Conservation (phyloP, 2,329 filamentous ascomycete genomes). For the Neopestalotiopsis sp. region DNA sequence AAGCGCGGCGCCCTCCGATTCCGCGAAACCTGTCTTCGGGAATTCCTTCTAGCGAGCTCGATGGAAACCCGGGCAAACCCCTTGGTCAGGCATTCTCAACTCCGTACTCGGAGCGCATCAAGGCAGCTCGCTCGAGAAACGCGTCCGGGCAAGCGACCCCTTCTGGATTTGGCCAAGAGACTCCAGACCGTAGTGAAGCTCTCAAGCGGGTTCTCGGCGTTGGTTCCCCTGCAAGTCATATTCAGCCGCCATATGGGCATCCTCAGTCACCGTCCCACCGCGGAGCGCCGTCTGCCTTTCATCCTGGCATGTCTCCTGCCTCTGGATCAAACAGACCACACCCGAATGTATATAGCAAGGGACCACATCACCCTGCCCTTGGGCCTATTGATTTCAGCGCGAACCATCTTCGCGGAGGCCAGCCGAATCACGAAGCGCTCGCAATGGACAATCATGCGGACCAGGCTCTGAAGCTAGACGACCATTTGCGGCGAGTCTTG, state of each 20-base stretch:
- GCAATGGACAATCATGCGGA: conserved; percentile 31
- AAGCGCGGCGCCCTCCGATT: conserved; percentile 35
- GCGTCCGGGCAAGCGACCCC: conserved; percentile 28
- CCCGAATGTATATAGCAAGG: background rate
- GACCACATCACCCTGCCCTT: background rate
- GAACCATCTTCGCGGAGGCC: conserved; percentile 9
- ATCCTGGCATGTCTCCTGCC: conserved; percentile 33
- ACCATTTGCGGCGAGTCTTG: conserved; percentile 57
- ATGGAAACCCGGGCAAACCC: conserved; percentile 58
- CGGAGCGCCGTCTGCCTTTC: conserved; percentile 20
- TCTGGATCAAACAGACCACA: conserved; percentile 26
- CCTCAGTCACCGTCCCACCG: conserved; percentile 17
- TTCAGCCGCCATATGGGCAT: conserved; percentile 18
- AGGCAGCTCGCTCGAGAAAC: conserved; percentile 50
- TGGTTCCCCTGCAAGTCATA: conserved; percentile 15
- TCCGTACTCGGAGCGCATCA: conserved; percentile 66
- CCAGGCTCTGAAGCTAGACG: conserved; percentile 57
- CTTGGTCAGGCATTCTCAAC: conserved; percentile 73
- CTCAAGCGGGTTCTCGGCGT: conserved; percentile 58
- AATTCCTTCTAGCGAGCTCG: conserved; percentile 73
- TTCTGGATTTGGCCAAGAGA: conserved; percentile 20
- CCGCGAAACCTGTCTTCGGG: conserved; percentile 54
- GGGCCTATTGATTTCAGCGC: background rate
- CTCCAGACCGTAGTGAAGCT: conserved; percentile 49
- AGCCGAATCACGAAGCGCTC: conserved; percentile 19